These are phyloP conservation scores for Trichosporon ovoides DNA, from an alignment of 1,284 basidiomycete genomes.

Conservation along the genomic window DNA sequence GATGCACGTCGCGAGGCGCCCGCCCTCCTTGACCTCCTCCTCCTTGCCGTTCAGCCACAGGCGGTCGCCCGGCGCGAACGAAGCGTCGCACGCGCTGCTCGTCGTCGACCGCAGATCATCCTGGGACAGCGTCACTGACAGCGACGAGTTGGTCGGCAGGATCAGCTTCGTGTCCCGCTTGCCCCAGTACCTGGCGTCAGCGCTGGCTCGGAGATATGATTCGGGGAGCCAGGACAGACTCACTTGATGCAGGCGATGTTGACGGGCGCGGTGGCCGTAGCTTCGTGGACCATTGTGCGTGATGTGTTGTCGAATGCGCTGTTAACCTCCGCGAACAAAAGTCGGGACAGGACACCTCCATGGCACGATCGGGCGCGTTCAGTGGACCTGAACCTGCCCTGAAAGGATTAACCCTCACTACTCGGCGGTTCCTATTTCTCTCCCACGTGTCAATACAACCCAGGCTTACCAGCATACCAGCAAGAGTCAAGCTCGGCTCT, in stretches of 20 bases:
- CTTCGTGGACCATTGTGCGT: conserved; percentile 60
- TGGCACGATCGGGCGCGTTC: background rate
- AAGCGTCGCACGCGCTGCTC: conserved; percentile 75
- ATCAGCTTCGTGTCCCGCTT: conserved; percentile 94
- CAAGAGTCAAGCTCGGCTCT: background rate
- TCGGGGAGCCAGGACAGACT: conserved; percentile 28
- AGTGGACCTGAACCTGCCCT: background rate
- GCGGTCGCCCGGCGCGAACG: conserved; percentile 64
- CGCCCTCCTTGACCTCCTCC: conserved; percentile 76
- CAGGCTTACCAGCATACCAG: background rate
- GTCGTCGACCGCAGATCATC: conserved; percentile 93
- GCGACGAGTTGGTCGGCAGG: conserved; percentile 93
- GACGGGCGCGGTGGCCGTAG: conserved; percentile 86
- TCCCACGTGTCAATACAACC: background rate
- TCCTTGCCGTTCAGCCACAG: conserved; percentile 94
- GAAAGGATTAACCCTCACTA: background rate
- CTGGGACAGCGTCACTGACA: conserved; percentile 94
- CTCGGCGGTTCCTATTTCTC: background rate
- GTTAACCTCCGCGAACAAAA: background rate
- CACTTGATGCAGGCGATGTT: conserved; percentile 97
- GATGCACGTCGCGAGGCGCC: conserved; percentile 80
- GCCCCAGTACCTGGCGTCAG: conserved; percentile 81
- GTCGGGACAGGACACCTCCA: background rate
- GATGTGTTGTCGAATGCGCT: conserved; percentile 3
- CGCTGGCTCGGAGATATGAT: background rate